These are phyloP conservation scores for Populus hybrid DNA, from an alignment of 441 rosid species.

Conservation along the genomic window DNA sequence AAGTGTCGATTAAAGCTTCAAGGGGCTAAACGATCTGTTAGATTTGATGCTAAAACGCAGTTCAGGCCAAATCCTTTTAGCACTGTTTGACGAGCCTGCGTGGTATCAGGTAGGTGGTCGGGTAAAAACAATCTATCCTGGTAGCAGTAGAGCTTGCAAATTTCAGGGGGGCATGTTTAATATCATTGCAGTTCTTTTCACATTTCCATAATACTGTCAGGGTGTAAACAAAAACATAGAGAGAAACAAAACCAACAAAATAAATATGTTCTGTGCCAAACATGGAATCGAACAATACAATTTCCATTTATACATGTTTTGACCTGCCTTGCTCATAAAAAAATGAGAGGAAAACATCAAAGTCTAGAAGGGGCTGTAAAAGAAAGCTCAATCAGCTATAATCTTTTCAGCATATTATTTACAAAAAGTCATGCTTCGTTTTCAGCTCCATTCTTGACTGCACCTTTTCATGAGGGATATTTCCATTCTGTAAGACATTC, in stretches of 20 bases:
- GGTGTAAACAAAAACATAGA: not conserved
- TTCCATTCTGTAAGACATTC: too few relatives aligned
- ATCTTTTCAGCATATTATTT: not conserved
- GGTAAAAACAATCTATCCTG: conserved; percentile 4
- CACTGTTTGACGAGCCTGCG: conserved; percentile 15
- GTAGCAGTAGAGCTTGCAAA: not conserved
- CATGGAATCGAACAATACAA: not conserved
- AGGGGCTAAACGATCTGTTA: too few relatives aligned
- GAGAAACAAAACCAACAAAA: not conserved
- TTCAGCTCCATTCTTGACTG: conserved; percentile 6
- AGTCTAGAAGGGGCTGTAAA: not conserved
- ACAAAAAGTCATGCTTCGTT: not conserved
- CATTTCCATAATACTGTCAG: not conserved
- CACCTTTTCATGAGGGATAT: not conserved
- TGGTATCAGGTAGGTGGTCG: conserved; percentile 17
- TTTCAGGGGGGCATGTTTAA: not conserved
- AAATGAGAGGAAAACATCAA: not conserved
- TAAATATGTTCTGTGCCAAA: not conserved
- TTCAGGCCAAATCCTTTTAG: not conserved
- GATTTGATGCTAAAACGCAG: conserved; percentile 11
- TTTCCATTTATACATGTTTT: not conserved
- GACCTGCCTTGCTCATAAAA: not conserved
- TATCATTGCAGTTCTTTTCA: not conserved
- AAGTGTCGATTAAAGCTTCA: too few relatives aligned
- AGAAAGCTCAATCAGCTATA: not conserved